Evolutionary conservation across 768 basidiomycete genomes (phyloP).

Genomic region (Tylopilus felleus): DNA sequence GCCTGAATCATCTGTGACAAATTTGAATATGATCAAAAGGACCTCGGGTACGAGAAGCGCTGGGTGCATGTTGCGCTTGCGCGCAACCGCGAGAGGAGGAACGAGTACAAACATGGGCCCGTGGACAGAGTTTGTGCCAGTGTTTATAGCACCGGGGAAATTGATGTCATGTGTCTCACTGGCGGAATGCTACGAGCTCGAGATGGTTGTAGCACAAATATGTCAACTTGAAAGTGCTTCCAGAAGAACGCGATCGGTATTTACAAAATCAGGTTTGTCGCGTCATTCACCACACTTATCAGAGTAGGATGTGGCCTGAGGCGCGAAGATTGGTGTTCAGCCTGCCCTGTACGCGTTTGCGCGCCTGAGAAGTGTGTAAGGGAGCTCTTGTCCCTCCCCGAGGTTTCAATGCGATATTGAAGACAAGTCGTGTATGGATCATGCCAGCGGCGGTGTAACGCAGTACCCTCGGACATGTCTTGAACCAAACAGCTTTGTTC

Average conservation of each 20-base stretch:
- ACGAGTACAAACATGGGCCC: slow-evolving; percentile 4
- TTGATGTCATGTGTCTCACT: neutral
- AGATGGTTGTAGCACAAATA: neutral
- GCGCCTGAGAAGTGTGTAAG: no score
- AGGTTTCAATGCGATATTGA: neutral
- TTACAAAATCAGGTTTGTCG: neutral
- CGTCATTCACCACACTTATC: neutral
- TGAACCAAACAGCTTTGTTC: neutral
- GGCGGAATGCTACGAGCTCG: neutral
- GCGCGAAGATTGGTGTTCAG: neutral
- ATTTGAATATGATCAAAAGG: slow-evolving; percentile 21
- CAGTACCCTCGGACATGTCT: neutral
- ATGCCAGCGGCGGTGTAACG: neutral
- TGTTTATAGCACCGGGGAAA: neutral
- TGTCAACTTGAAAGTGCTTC: neutral
- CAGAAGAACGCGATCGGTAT: neutral
- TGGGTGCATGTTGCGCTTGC: slow-evolving; percentile 11
- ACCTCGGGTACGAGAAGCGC: slow-evolving; percentile 21
- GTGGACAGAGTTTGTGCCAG: neutral
- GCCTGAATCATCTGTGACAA: slow-evolving; percentile 16
- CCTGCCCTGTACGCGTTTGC: neutral
- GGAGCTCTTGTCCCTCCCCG: no score
- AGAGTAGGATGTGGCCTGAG: neutral
- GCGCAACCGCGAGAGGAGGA: neutral
- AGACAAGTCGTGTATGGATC: neutral